These are phyloP conservation scores for Gremmenia infestans DNA, from an alignment of 2,329 filamentous ascomycete species.

Conservation along the genomic window DNA sequence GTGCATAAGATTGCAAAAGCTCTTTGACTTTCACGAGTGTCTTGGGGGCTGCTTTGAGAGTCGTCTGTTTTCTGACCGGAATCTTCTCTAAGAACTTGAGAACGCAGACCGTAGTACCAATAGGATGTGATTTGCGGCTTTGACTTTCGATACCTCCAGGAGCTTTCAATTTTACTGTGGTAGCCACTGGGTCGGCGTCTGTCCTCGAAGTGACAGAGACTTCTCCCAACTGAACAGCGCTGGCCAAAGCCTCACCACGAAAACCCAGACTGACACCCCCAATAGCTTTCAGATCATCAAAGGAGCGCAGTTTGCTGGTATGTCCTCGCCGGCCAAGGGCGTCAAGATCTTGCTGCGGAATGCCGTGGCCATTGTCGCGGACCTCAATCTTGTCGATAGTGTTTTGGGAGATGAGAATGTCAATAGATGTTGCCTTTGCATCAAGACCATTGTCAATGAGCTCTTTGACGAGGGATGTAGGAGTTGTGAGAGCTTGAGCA, in stretches of 20 bases:
- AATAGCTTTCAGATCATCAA: constrained; percentile 54
- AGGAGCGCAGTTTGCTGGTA: constrained; percentile 67
- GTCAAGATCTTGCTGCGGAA: constrained; percentile 55
- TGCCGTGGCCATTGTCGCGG: constrained; percentile 69
- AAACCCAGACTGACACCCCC: constrained; percentile 65
- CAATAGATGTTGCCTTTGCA: constrained; percentile 60
- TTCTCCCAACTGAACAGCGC: constrained; percentile 54
- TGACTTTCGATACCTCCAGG: constrained; percentile 35
- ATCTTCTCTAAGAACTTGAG: constrained; percentile 53
- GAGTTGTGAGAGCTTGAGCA: constrained; percentile 53
- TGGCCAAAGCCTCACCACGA: constrained; percentile 68
- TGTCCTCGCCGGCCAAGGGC: constrained; percentile 60
- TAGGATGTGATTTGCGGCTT: constrained; percentile 43
- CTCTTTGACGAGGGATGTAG: constrained; percentile 65
- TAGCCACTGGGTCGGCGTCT: constrained; percentile 54
- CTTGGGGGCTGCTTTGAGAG: constrained; percentile 53
- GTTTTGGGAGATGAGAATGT: constrained; percentile 59
- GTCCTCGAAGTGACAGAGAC: constrained; percentile 61
- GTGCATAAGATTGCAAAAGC: constrained; percentile 58
- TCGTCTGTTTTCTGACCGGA: constrained; percentile 58
- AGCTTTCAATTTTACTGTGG: constrained; percentile 39
- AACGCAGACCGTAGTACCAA: constrained; percentile 65
- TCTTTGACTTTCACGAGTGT: constrained; percentile 52
- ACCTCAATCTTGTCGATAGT: constrained; percentile 66
- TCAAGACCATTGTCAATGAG: constrained; percentile 75